Base-by-base conservation (phyloP, 2,329 filamentous ascomycete genomes). In the Fusarium sp. region DNA sequence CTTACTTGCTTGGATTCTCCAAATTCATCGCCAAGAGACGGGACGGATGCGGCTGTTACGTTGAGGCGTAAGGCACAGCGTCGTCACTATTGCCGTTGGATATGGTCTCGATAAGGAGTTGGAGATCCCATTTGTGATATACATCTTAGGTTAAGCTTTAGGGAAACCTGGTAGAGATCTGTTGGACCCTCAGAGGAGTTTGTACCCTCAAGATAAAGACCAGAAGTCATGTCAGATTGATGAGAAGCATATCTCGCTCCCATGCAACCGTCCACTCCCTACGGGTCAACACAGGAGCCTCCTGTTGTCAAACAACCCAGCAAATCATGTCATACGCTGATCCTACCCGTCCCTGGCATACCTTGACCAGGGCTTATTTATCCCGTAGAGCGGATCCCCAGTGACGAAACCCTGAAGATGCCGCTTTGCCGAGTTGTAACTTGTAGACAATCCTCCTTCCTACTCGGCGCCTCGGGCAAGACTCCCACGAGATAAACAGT, bases 401-500 rank as follows among this genome's bases (percentile, higher is more conserved):
- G 55, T 56, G 57, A 52, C 31, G 45, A 41, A 69, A 69, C 49
- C 35, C 38, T 71, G 66, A 47, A 55, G 60, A 61, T 62, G 51
- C 63, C 63, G 69, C 54, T 48, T 52, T 64, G 38, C 70, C 64
- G 69, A 72, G 56, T 45, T 63, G 60, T 63, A 59, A 65, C 55
- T 45, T 63, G 60, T 63, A 63, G 39, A 36, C 6, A 41, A 24
- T 64, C 35, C 18, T n/a, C 14, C 18, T 42, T 13, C n/a, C 38
- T 42, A 59, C 52, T 74, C 70, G 70, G 66, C 31, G 24, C 28
- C 58, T 74, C 71, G 71, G 70, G 41, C 12, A 41, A 71, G 71
- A 68, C 49, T 36, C 20, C 31, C 35, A 63, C 64, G 64, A 67
- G 39, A 38, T 41, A 36, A 14, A 20, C 22, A 36, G 59, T 12